Percentiles rank a stretch among this genome's conserved stretches.
Evolutionary conservation across 352 stramenopile genomes (phyloP).

Genomic region (Phytopythium kandeliae): DNA sequence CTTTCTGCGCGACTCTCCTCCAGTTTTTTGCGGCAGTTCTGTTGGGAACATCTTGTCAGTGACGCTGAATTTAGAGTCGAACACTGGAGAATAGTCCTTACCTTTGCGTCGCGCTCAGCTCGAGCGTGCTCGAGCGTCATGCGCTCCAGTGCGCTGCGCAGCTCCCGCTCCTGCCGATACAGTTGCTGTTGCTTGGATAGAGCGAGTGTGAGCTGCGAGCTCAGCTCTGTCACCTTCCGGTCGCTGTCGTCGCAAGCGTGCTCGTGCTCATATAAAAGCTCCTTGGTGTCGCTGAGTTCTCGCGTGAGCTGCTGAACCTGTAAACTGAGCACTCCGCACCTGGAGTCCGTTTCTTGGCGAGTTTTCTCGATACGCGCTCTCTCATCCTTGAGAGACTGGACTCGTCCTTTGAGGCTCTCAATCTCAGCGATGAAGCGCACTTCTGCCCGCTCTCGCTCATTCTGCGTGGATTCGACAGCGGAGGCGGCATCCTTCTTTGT

Average conservation of each 20-base stretch:
- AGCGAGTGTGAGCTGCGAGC: constrained; percentile 53
- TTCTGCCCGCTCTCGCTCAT: constrained; percentile 48
- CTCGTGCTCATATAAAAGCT: constrained; percentile 52
- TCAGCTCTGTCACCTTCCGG: constrained; percentile 60
- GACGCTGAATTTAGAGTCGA: background rate
- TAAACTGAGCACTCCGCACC: constrained; percentile 29
- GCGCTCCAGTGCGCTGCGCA: constrained; percentile 49
- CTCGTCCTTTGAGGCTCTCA: constrained; percentile 46
- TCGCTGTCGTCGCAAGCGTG: constrained; percentile 64
- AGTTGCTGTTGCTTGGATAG: constrained; percentile 74
- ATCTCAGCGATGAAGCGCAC: constrained; percentile 50
- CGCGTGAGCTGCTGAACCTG: constrained; percentile 51
- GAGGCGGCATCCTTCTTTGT: constrained; percentile 33
- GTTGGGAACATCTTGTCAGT: background rate
- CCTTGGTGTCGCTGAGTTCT: constrained; percentile 50
- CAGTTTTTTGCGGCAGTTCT: constrained; percentile 47
- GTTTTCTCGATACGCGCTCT: constrained; percentile 37
- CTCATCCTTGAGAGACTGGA: constrained; percentile 59
- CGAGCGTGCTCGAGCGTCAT: constrained; percentile 57
- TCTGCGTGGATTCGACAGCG: constrained; percentile 25
- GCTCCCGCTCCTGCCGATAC: constrained; percentile 62
- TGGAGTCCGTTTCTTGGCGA: constrained; percentile 44
- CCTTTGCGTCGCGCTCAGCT: constrained; percentile 53
- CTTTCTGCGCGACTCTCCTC: constrained; percentile 50
- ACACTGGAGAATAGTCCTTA: constrained; percentile 9